Percentiles rank a stretch among this genome's conserved stretches.
phyloP scores from a whole-genome alignment of 148 eudicot genomes.

The Rheum nobile region DNA sequence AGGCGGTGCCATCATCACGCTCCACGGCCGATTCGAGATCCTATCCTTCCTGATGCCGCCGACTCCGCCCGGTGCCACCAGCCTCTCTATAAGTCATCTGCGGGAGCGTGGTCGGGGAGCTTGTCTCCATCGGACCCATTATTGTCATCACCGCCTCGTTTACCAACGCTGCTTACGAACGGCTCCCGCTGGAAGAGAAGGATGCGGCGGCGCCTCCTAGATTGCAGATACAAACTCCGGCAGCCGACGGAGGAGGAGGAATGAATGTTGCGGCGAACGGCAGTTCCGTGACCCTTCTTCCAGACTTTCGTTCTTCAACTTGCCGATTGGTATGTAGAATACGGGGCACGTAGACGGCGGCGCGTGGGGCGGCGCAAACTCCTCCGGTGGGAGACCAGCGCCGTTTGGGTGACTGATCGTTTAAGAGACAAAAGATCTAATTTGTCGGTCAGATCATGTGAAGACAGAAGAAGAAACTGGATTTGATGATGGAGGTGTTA shows the following conservation, averaged over 20 bases:
- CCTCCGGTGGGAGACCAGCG: conserved; percentile 19
- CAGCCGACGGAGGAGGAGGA: not conserved
- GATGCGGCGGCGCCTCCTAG: conserved; percentile 12
- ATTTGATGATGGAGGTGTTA: not conserved
- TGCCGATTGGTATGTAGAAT: conserved; percentile 46
- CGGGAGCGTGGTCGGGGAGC: conserved; percentile 61
- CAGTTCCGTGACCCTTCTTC: conserved; percentile 46
- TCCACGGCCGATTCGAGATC: conserved; percentile 66
- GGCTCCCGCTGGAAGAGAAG: conserved; percentile 57
- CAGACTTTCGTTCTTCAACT: conserved; percentile 52
- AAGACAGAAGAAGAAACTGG: not conserved
- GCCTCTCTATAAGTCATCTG: conserved; percentile 58
- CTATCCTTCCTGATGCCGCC: conserved; percentile 63
- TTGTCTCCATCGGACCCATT: conserved; percentile 50
- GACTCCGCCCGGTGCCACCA: conserved; percentile 68
- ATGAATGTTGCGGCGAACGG: conserved; percentile 3
- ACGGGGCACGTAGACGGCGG: conserved; percentile 27
- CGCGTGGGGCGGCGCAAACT: conserved; percentile 28
- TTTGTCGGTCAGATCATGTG: not conserved
- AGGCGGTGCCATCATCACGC: conserved; percentile 30
- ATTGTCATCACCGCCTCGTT: conserved; percentile 64
- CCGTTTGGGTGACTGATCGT: conserved; percentile 20
- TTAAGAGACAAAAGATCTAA: too few species aligned
- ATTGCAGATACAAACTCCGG: conserved; percentile 38
- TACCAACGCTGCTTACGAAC: conserved; percentile 62